Conservation (phyloP, 2,329 filamentous ascomycete genomes). For the Ceratocystis harringtonii region DNA sequence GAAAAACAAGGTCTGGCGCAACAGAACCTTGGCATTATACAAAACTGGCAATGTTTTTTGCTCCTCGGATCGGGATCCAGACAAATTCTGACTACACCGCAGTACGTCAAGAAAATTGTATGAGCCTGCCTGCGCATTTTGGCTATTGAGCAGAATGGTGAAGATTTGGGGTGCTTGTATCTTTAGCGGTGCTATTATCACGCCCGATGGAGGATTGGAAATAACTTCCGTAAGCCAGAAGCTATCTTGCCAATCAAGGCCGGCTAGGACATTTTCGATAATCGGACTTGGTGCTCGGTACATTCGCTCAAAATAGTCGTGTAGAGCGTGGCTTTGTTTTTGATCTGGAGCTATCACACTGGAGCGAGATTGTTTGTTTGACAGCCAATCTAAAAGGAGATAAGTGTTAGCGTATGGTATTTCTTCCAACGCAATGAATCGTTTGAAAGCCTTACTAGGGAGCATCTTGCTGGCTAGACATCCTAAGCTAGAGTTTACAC, state of each 20-base stretch:
- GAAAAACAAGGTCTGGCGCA: slow-evolving; percentile 40
- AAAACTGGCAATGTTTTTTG: slow-evolving; percentile 35
- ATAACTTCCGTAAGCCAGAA: slow-evolving; percentile 34
- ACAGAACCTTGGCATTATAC: slow-evolving; percentile 38
- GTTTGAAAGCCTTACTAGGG: slow-evolving; percentile 5
- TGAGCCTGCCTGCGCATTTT: slow-evolving; percentile 33
- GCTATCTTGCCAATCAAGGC: slow-evolving; percentile 39
- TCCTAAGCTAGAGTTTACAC: slow-evolving; percentile 8
- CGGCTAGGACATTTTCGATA: slow-evolving; percentile 29
- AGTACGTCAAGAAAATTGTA: slow-evolving; percentile 41
- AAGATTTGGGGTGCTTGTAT: slow-evolving; percentile 35
- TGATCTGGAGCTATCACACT: slow-evolving; percentile 36
- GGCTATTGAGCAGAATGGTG: slow-evolving; percentile 35
- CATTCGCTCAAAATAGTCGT: slow-evolving; percentile 35
- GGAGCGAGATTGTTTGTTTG: slow-evolving; percentile 30
- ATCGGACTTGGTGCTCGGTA: slow-evolving; percentile 31
- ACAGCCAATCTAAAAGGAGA: neutral
- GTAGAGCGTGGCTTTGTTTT: slow-evolving; percentile 30
- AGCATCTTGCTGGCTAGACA: slow-evolving; percentile 11
- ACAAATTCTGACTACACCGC: slow-evolving; percentile 35
- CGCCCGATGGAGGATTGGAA: neutral
- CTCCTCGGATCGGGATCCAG: slow-evolving; percentile 34
- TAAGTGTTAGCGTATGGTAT: neutral
- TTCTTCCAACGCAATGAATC: neutral
- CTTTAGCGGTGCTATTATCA: slow-evolving; percentile 23